Evolutionary conservation across 331 rosid genomes (phyloP).

Genomic region (Rhamnella rubrinervis): DNA sequence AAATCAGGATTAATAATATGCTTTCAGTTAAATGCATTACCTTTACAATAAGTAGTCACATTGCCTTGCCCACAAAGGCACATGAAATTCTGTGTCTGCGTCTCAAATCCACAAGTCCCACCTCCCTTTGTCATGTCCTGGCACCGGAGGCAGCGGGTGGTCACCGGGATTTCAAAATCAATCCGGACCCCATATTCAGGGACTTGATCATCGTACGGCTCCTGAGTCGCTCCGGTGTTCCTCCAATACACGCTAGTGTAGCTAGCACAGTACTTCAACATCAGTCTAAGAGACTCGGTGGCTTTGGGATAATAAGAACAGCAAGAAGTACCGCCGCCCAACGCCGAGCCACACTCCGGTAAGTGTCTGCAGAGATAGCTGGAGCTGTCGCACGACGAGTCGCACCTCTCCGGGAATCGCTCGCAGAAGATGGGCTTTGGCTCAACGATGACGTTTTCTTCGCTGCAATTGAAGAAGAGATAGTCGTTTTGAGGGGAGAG

Average conservation of each 20-base stretch:
- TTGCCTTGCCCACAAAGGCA: slow-evolving; percentile 73
- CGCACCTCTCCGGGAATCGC: slow-evolving; percentile 72
- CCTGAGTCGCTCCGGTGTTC: slow-evolving; percentile 67
- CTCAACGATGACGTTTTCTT: slow-evolving; percentile 60
- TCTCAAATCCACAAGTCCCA: slow-evolving; percentile 84
- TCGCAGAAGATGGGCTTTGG: slow-evolving; percentile 88
- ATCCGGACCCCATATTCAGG: slow-evolving; percentile 83
- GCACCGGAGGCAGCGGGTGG: slow-evolving; percentile 76
- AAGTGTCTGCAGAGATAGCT: slow-evolving; percentile 86
- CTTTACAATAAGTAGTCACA: slow-evolving; percentile 77
- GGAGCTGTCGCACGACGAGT: slow-evolving; percentile 89
- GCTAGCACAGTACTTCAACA: slow-evolving; percentile 75
- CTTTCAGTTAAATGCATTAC: slow-evolving; percentile 22
- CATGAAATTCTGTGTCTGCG: slow-evolving; percentile 45
- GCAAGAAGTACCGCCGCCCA: slow-evolving; percentile 43
- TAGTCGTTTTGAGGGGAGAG: slow-evolving; percentile 77
- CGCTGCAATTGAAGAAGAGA: slow-evolving; percentile 88
- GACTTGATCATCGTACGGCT: slow-evolving; percentile 61
- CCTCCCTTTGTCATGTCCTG: slow-evolving; percentile 78
- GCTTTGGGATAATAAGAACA: slow-evolving; percentile 89
- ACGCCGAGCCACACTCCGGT: slow-evolving; percentile 61
- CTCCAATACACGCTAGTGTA: slow-evolving; percentile 91
- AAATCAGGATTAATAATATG: background rate
- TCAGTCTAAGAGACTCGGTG: slow-evolving; percentile 69
- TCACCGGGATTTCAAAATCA: slow-evolving; percentile 80